Evolutionary conservation across 768 basidiomycete genomes (phyloP).

Genomic region (Pluteus cervinus): DNA sequence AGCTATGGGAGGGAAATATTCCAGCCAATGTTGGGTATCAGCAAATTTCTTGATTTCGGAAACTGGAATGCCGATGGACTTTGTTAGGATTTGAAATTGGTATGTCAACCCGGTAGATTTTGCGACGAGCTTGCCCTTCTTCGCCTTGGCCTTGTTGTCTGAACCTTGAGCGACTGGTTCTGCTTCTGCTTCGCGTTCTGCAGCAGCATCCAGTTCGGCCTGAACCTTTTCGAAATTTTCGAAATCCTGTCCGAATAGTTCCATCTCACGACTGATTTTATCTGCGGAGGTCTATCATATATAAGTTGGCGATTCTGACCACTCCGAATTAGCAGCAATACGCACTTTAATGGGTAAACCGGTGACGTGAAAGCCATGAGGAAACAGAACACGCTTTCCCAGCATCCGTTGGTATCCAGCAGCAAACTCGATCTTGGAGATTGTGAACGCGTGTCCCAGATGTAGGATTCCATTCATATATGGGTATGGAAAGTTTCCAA

Average conservation of each 20-base stretch:
- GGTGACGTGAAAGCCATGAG: slow-evolving; percentile 96
- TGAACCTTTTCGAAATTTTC: slow-evolving; percentile 53
- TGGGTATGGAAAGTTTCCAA: slow-evolving; percentile 92
- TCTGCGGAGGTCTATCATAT: slow-evolving; percentile 79
- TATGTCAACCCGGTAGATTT: slow-evolving; percentile 93
- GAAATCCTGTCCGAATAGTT: slow-evolving; percentile 90
- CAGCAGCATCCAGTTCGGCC: slow-evolving; percentile 38
- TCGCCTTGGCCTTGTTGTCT: slow-evolving; percentile 61
- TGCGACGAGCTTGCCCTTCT: slow-evolving; percentile 91
- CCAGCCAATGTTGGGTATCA: slow-evolving; percentile 90
- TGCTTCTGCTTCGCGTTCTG: slow-evolving; percentile 36
- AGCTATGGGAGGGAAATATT: slow-evolving; percentile 95
- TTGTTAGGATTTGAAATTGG: slow-evolving; percentile 99
- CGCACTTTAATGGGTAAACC: slow-evolving; percentile 99
- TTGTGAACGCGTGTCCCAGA: slow-evolving; percentile 95
- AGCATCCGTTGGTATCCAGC: slow-evolving; percentile 94
- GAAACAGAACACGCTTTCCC: slow-evolving; percentile 92
- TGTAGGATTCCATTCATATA: slow-evolving; percentile 99
- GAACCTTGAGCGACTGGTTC: slow-evolving; percentile 24
- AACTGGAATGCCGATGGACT: slow-evolving; percentile 85
- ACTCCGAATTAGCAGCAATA: slow-evolving; percentile 5
- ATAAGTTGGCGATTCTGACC: slow-evolving; percentile 2
- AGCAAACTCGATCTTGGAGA: slow-evolving; percentile 96
- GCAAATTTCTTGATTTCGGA: slow-evolving; percentile 94
- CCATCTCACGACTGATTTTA: slow-evolving; percentile 96